A percentile compares a stretch with the other conserved stretches of the same genome.
These are phyloP conservation scores for Bryopsis sp. DNA, from an alignment of 139 green algal genomes.

Conservation along the genomic window DNA sequence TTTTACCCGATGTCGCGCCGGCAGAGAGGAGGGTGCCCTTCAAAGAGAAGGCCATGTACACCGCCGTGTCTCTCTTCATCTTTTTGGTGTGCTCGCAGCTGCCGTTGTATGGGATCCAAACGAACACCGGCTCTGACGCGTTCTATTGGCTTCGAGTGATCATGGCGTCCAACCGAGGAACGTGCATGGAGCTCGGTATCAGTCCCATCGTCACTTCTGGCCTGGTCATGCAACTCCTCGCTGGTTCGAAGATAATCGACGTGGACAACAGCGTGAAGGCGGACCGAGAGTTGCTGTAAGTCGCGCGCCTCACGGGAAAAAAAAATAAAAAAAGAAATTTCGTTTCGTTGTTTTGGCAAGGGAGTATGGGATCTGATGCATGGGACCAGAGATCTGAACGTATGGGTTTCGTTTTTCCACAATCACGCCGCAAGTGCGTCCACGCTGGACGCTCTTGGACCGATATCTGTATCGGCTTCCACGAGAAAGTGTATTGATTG, in stretches of 20 bases:
- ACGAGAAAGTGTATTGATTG: too few species aligned
- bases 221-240: slow-evolving; percentile 95
- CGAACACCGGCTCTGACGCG: slow-evolving; percentile 72
- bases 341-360: too few species aligned
- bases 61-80: slow-evolving; percentile 86
- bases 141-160: slow-evolving; percentile 98
- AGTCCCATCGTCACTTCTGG: slow-evolving; percentile 93
- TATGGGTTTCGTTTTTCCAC: too few species aligned
- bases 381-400: too few species aligned
- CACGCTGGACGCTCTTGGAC: too few species aligned
- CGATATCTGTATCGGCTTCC: too few species aligned
- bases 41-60: slow-evolving; percentile 86
- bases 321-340: too few species aligned
- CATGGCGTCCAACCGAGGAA: slow-evolving; percentile 93
- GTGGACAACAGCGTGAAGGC: slow-evolving; percentile 94
- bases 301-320: too few species aligned
- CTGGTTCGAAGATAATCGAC: slow-evolving; percentile 96
- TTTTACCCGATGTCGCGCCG: slow-evolving; percentile 78
- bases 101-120: slow-evolving; percentile 95
- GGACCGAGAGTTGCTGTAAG: slow-evolving; percentile 84
- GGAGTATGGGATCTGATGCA: too few species aligned
- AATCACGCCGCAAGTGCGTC: too few species aligned
- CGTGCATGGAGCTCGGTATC: slow-evolving; percentile 98
- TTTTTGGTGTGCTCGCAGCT: slow-evolving; percentile 98
- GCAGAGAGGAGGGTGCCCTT: slow-evolving; percentile 68